A percentile compares a stretch with the other conserved stretches of the same genome.
phyloP scores from a whole-genome alignment of 768 basidiomycete species.

The Ephemerocybe angulata region DNA sequence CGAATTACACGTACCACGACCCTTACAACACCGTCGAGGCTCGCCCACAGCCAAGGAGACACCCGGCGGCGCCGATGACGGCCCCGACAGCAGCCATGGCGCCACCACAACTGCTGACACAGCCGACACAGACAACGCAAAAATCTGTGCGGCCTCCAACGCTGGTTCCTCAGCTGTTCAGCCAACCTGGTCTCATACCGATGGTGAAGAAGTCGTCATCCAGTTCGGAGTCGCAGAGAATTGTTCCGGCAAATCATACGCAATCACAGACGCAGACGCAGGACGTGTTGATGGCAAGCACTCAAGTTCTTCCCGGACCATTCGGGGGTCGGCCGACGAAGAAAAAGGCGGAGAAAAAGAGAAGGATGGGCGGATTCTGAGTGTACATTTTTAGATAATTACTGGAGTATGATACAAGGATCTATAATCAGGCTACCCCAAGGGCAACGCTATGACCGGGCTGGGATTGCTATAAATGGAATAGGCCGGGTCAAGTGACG shows the following conservation, averaged over 20 bases:
- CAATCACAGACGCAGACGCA: slow-evolving; percentile 13
- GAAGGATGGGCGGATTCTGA: slow-evolving; percentile 75
- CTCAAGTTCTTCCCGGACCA: slow-evolving; percentile 68
- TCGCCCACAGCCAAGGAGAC: not conserved
- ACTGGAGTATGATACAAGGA: not conserved
- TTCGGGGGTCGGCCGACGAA: slow-evolving; percentile 57
- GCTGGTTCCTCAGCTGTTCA: too few relatives aligned
- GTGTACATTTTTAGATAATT: not conserved
- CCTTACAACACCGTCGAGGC: slow-evolving; percentile 42
- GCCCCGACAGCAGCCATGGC: not conserved
- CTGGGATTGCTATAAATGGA: not conserved
- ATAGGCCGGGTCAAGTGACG: slow-evolving; percentile 10
- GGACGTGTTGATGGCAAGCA: slow-evolving; percentile 54
- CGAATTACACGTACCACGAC: slow-evolving; percentile 49
- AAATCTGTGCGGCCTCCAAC: not conserved
- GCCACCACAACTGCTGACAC: not conserved
- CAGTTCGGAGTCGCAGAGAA: slow-evolving; percentile 4
- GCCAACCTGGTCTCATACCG: too few relatives aligned
- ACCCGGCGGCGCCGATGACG: not conserved
- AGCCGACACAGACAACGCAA: not conserved
- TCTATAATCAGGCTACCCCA: too few relatives aligned
- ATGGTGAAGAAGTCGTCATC: not conserved
- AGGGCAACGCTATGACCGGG: not conserved
- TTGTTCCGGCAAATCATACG: not conserved
- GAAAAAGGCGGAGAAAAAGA: slow-evolving; percentile 62